Conservation (phyloP, 257 asterid species). For the Nicotiana benthamiana region DNA sequence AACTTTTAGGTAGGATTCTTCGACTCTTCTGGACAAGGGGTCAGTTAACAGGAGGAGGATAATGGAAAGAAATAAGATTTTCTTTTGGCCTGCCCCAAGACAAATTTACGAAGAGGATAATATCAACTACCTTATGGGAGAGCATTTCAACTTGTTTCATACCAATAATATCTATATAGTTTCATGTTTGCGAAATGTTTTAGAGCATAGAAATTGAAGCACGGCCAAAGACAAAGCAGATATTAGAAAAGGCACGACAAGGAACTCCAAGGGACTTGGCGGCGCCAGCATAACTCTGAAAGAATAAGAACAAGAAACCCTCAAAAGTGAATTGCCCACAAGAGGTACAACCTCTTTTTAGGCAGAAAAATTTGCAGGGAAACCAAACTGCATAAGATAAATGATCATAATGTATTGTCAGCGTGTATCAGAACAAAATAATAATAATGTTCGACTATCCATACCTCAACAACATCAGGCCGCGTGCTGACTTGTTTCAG, state of each 20-base stretch:
- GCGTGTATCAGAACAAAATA: not conserved
- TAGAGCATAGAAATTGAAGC: not conserved
- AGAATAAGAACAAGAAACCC: not conserved
- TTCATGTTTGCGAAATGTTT: not conserved
- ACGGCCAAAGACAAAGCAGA: not conserved
- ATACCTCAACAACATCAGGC: constrained; percentile 98
- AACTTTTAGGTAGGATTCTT: not conserved
- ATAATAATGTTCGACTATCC: not conserved
- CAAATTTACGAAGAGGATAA: not conserved
- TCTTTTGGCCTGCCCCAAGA: not conserved
- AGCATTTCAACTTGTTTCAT: not conserved
- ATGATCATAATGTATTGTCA: not conserved
- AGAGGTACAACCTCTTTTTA: not conserved
- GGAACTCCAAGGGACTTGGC: not conserved
- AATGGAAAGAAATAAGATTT: not conserved
- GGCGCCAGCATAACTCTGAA: not conserved
- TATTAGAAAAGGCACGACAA: not conserved
- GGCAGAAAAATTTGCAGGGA: not conserved
- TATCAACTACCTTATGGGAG: not conserved
- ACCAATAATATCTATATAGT: not conserved
- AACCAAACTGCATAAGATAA: not conserved
- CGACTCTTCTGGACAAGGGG: not conserved
- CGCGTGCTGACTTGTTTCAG: constrained; percentile 62
- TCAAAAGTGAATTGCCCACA: not conserved
- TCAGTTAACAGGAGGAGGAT: not conserved